These are phyloP conservation scores for Madurella mycetomatis DNA, from an alignment of 2,329 filamentous ascomycete genomes.

Conservation along the genomic window DNA sequence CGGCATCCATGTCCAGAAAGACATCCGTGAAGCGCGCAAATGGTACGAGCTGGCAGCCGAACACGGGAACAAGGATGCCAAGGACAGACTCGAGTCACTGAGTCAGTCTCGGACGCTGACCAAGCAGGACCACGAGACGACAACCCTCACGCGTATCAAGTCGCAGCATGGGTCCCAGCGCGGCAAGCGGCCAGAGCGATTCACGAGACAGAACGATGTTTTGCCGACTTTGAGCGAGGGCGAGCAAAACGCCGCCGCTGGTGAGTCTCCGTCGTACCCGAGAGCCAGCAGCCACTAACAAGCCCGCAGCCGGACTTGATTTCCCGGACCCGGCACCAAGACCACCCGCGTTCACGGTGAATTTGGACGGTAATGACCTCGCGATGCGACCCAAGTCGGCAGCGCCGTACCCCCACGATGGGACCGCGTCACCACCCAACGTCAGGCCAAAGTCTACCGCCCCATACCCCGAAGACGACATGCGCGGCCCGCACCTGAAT, in stretches of 20 bases:
- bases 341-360: conserved; percentile 49
- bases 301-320: conserved; percentile 37
- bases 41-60: conserved; percentile 91
- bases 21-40: conserved; percentile 71
- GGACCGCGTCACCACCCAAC: conserved; percentile 50
- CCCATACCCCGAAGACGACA: conserved; percentile 53
- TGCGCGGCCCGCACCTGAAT: conserved; percentile 39
- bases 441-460: conserved; percentile 44
- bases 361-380: conserved; percentile 37
- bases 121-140: conserved; percentile 86
- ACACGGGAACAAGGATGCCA: conserved; percentile 87
- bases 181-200: conserved; percentile 56
- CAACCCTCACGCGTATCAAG: conserved; percentile 84
- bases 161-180: conserved; percentile 68
- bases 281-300: conserved; percentile 34
- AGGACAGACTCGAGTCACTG: conserved; percentile 76
- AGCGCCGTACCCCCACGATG: conserved; percentile 68
- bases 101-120: conserved; percentile 78
- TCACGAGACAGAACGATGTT: conserved; percentile 44
- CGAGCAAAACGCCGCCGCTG: conserved; percentile 28
- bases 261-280: neutral
- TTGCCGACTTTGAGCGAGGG: conserved; percentile 50
- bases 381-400: conserved; percentile 48
- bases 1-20: conserved; percentile 83
- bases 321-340: conserved; percentile 47